Evolutionary conservation across 2,329 filamentous ascomycete species (phyloP).

Genomic region (Emericellopsis cladophorae): DNA sequence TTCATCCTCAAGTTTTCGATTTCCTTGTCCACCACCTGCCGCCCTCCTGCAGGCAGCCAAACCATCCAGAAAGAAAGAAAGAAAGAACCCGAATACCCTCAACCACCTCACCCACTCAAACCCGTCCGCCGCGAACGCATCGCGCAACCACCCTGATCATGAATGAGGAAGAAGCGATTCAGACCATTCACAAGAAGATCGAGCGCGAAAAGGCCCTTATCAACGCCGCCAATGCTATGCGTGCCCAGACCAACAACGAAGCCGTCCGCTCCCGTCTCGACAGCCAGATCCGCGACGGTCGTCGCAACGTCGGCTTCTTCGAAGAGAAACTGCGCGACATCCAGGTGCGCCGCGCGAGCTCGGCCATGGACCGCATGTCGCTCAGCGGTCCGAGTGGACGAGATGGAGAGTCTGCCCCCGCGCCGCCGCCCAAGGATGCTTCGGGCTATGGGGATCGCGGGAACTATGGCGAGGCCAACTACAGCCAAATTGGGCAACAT

Average conservation of each 20-base stretch:
- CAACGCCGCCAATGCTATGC: slow-evolving; percentile 87
- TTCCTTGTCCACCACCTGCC: too few species aligned
- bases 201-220: slow-evolving; percentile 94
- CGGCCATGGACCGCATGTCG: slow-evolving; percentile 49
- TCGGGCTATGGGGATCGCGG: slow-evolving; percentile 35
- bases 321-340: slow-evolving; percentile 85
- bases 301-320: slow-evolving; percentile 88
- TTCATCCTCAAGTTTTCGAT: too few species aligned
- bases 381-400: slow-evolving; percentile 29
- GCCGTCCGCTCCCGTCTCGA: slow-evolving; percentile 83
- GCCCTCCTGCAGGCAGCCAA: too few species aligned
- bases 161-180: slow-evolving; percentile 53
- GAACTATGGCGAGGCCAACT: slow-evolving; percentile 46
- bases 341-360: slow-evolving; percentile 64
- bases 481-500: slow-evolving; percentile 48
- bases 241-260: slow-evolving; percentile 89
- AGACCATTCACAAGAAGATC: slow-evolving; percentile 91
- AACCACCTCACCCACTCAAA: background rate
- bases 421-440: slow-evolving; percentile 64
- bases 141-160: slow-evolving; percentile 32
- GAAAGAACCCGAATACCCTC: too few species aligned
- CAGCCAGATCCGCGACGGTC: slow-evolving; percentile 85
- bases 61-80: too few species aligned
- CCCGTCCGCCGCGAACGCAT: slow-evolving; percentile 24
- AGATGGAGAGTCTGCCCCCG: slow-evolving; percentile 28